Evolutionary conservation across 805 yeast genomes (phyloP).

Genomic region (Metschnikowia amazonensis): DNA sequence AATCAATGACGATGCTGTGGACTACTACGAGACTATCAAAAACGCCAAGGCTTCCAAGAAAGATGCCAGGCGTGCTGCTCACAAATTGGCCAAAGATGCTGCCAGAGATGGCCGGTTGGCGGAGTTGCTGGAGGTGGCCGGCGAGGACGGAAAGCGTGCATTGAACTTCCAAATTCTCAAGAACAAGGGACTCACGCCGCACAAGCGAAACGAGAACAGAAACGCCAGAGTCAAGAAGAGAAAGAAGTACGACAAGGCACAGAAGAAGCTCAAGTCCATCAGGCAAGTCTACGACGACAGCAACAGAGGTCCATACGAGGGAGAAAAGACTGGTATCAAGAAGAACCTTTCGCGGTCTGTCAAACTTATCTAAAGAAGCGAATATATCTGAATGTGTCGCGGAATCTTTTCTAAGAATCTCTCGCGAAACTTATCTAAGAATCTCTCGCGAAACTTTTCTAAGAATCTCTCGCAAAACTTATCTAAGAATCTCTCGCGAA

Average conservation of each 20-base stretch:
- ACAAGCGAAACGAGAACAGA: constrained; percentile 88
- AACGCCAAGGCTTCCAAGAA: constrained; percentile 46
- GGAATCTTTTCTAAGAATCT: no score
- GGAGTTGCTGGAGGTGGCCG: constrained; percentile 63
- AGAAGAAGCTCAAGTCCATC: constrained; percentile 86
- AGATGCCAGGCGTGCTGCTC: constrained; percentile 56
- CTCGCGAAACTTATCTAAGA: no score
- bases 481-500: no score
- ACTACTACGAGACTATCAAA: constrained; percentile 57
- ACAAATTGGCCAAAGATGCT: constrained; percentile 67
- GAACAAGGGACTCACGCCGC: constrained; percentile 94
- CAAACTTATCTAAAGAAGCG: constrained; percentile 41
- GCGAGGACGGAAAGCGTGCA: constrained; percentile 87
- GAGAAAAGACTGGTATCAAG: constrained; percentile 96
- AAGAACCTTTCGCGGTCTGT: constrained; percentile 88
- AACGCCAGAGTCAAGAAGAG: constrained; percentile 98
- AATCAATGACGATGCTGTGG: constrained; percentile 45
- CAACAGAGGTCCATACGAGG: constrained; percentile 71
- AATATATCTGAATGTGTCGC: no score
- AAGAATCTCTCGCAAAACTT: no score
- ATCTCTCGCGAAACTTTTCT: no score
- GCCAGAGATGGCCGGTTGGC: constrained; percentile 81
- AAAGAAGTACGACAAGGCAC: constrained; percentile 90
- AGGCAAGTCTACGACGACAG: constrained; percentile 82
- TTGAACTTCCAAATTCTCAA: constrained; percentile 90